Evolutionary conservation across 2,329 filamentous ascomycete genomes (phyloP), one percentile per base, ranked within the genome.

Genomic region (Lachnellula cervina): DNA sequence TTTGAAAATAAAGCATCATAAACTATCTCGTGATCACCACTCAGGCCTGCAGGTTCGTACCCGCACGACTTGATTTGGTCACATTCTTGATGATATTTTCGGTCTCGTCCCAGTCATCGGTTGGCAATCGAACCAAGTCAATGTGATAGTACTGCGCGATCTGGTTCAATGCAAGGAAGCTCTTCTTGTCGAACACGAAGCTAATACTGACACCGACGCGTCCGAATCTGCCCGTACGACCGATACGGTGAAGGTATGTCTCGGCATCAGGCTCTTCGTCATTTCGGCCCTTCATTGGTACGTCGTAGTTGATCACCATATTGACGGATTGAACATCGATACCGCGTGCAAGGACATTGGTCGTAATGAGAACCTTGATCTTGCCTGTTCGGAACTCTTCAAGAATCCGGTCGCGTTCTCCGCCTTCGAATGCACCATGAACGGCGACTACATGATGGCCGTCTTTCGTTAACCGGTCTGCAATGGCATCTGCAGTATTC

Each of bases 261-360:
- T 97, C 92, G 47, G 86, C 86, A 69, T 99, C 94, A 14, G 93
- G 88, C 73, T 94, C 89, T 28, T 80, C 80, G 64, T 97, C 92
- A 17, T 88, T 84, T 34, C 80, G 75, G 42, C 88, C 86, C 68
- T 87, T 87, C 77, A 87, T 88, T 23, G 87, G 87, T 56, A 90
- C 88, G 65, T 90, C 88, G 74, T 99, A 99, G 78, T 99, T 99
- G 78, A 99, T 91, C 52, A 99, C 94, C 87, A 99, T 94, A 9
- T 91, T 96, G 14, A 99, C 94, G 28, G 86, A 86, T 75, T 95
- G 73, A 70, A 97, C 77, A 85, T 99, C 94, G 67, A 99, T 97
- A 70, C 94, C 94, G 69, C 94, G 91, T 8, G 94, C 89, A 56
- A 99, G 82, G 38, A 99, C 92, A 69, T 99, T 99, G 64, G 94